phyloP scores from a whole-genome alignment of 805 yeast genomes.

The Ogataea pini region DNA sequence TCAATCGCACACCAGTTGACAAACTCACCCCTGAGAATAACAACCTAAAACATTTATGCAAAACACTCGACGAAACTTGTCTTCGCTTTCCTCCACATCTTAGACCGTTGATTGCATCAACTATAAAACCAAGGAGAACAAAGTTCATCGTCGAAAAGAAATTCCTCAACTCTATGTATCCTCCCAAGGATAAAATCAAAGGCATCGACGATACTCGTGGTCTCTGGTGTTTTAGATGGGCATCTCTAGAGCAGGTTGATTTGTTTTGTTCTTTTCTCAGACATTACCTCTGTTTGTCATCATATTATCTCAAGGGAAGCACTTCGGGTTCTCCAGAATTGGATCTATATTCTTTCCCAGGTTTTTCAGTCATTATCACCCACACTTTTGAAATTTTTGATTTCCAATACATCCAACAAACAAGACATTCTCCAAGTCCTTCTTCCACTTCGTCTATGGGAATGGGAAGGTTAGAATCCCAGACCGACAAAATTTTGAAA shows the following conservation, averaged over 20 bases:
- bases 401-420: slow-evolving; percentile 24
- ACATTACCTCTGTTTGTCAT: slow-evolving; percentile 47
- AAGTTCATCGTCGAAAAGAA: slow-evolving; percentile 32
- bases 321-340: slow-evolving; percentile 13
- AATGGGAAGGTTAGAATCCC: slow-evolving; percentile 19
- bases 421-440: slow-evolving; percentile 5
- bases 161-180: slow-evolving; percentile 39
- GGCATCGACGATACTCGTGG: slow-evolving; percentile 62
- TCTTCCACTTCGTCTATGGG: slow-evolving; percentile 1
- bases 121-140: slow-evolving; percentile 25
- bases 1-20: slow-evolving; percentile 17
- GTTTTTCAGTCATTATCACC: slow-evolving; percentile 44
- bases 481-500: slow-evolving; percentile 35
- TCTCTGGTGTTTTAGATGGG: slow-evolving; percentile 64
- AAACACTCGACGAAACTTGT: slow-evolving; percentile 14
- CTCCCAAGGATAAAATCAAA: slow-evolving; percentile 39
- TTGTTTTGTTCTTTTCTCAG: slow-evolving; percentile 61
- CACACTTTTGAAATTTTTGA: slow-evolving; percentile 45
- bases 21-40: slow-evolving; percentile 5
- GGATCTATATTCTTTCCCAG: slow-evolving; percentile 40
- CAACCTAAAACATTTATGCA: slow-evolving; percentile 4
- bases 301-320: slow-evolving; percentile 23
- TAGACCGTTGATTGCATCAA: slow-evolving; percentile 23
- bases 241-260: slow-evolving; percentile 51
- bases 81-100: slow-evolving; percentile 29